Base-by-base conservation (phyloP, 768 basidiomycete species). In the Trametes cingulata region DNA sequence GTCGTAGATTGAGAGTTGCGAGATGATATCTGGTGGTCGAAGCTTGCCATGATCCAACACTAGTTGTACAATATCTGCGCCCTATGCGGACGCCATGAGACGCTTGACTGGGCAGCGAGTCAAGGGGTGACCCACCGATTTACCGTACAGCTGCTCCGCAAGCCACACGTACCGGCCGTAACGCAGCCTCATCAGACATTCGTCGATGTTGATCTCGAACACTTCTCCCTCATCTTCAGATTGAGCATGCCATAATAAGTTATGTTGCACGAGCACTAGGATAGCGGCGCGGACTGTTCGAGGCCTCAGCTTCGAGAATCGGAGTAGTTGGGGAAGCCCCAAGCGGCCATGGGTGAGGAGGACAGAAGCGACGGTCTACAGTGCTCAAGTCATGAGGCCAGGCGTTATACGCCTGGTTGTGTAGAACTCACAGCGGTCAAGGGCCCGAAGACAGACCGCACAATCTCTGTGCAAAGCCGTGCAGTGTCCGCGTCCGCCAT, bases 31-130 rank as follows among this genome's bases (percentile, higher is more conserved):
- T 66, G 84, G 84, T 3, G 86, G 80, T 48, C 85, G 85, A 67
- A 96, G 81, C 72, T 94, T 95, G 37, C 95, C 95, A 68, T 93
- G 88, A 68, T 94, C 85, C 53, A 96, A 76, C 25, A 96, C 77
- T 12, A 85, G 74, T 66, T 87, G 85, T 20, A 97, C 77, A 54
- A 98, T 85, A 56, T 89, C 85, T 51, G 84, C 82, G 13, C 83
- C 92, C 93, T 95, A 60, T n/a, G 19, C 53, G n/a, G n/a, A 40
- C 5, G 35, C 3, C 12, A 27, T 13, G 45, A 59, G 48, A 50
- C 51, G 22, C 41, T 35, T 39, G 24, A 24, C 35, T 19, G 19
- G 47, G 41, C 15, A 9, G 15, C n/a, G 22, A 42, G 37, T 12
- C 2, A 20, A 9, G 25, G 19, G 51, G 27, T 74, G 1, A 57